Percentiles rank a stretch among this genome's conserved stretches.
phyloP scores from a whole-genome alignment of 2,329 filamentous ascomycete species.

The Macrophomina tecta region DNA sequence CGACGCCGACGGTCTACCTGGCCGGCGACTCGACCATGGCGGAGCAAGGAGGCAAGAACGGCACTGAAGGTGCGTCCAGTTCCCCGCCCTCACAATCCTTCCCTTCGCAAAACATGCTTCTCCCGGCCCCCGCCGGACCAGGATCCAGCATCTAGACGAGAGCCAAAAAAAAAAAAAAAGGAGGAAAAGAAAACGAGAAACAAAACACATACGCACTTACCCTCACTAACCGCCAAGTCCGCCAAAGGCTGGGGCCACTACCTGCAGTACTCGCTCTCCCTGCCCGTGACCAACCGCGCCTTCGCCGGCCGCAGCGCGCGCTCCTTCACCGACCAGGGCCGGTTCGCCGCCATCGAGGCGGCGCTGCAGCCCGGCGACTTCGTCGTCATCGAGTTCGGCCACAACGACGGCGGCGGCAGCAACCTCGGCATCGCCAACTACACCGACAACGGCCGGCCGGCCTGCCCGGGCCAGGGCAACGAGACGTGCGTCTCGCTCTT shows the following conservation, averaged over 20 bases:
- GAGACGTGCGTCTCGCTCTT: slow-evolving; percentile 62
- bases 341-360: slow-evolving; percentile 64
- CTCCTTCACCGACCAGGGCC: slow-evolving; percentile 70
- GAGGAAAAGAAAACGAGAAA: background rate
- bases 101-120: background rate
- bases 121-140: too few relatives aligned
- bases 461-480: slow-evolving; percentile 61
- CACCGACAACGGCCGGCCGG: slow-evolving; percentile 67
- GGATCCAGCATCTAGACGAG: too few relatives aligned
- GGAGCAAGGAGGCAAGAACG: slow-evolving; percentile 50
- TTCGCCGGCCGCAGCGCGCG: slow-evolving; percentile 70
- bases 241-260: slow-evolving; percentile 66
- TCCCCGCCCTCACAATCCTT: background rate
- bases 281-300: slow-evolving; percentile 66
- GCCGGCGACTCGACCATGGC: slow-evolving; percentile 70
- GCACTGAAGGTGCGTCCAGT: slow-evolving; percentile 45
- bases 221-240: background rate
- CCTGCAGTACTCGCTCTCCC: slow-evolving; percentile 59
- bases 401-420: slow-evolving; percentile 68
- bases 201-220: too few relatives aligned
- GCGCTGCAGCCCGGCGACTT: slow-evolving; percentile 64
- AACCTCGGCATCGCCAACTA: slow-evolving; percentile 47
- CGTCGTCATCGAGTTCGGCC: slow-evolving; percentile 74
- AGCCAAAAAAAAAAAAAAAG: background rate
- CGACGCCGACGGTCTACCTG: slow-evolving; percentile 56